Conservation (phyloP, 75 land plant genomes). For the Adiantum capillusveneris region DNA sequence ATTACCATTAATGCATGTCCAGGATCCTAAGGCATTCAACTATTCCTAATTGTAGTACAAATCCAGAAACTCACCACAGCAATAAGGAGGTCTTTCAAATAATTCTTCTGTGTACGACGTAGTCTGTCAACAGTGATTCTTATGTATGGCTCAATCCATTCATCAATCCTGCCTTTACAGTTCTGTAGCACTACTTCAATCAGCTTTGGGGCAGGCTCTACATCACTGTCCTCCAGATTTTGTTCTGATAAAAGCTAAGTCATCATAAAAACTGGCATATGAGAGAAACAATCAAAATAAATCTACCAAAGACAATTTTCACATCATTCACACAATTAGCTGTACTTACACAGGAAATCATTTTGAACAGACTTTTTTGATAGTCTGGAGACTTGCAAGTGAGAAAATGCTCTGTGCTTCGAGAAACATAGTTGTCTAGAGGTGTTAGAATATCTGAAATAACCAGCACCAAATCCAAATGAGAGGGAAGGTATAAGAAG, state of each 20-base stretch:
- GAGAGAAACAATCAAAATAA: not conserved
- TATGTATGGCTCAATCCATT: slow-evolving; percentile 95
- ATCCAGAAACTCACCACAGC: slow-evolving; percentile 65
- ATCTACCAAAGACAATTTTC: not conserved
- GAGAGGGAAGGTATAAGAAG: too few species aligned
- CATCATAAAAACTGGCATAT: not conserved
- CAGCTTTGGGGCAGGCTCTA: slow-evolving; percentile 95
- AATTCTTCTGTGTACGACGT: slow-evolving; percentile 54
- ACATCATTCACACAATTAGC: too few species aligned
- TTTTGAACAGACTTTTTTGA: slow-evolving; percentile 87
- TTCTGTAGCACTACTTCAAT: slow-evolving; percentile 91
- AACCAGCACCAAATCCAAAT: too few species aligned
- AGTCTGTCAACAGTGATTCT: slow-evolving; percentile 73
- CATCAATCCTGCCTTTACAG: slow-evolving; percentile 88
- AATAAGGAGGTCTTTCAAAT: slow-evolving; percentile 79
- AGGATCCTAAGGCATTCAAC: not conserved
- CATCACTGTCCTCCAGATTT: slow-evolving; percentile 78
- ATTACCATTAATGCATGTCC: not conserved
- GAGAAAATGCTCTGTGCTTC: slow-evolving; percentile 91
- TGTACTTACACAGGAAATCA: slow-evolving; percentile 66
- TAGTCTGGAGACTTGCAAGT: slow-evolving; percentile 93
- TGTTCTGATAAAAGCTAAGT: slow-evolving; percentile 75
- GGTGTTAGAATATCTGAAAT: slow-evolving; percentile 87
- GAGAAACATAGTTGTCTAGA: slow-evolving; percentile 91
- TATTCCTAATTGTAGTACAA: too few species aligned